These are phyloP conservation scores for Geranium incanum DNA, from an alignment of 441 rosid genomes.

Conservation along the genomic window DNA sequence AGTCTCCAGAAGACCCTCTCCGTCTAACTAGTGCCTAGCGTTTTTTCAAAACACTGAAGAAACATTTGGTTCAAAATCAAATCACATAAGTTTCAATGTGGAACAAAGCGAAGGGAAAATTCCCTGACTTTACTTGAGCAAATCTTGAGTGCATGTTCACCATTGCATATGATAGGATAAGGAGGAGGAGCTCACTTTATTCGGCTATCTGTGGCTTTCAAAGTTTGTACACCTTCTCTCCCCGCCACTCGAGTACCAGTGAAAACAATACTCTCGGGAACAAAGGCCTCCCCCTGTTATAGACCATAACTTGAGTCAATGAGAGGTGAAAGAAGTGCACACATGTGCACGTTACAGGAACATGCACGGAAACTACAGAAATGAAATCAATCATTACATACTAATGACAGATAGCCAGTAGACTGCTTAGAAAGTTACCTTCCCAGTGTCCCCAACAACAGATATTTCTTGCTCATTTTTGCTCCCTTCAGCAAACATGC, in stretches of 20 bases:
- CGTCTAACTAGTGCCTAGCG: too few species aligned
- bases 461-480: constrained; percentile 91
- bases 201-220: constrained; percentile 61
- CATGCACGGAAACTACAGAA: not conserved
- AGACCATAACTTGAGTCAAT: constrained; percentile 9
- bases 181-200: constrained; percentile 43
- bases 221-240: constrained; percentile 57
- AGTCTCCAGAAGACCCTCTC: too few species aligned
- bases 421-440: constrained; percentile 31
- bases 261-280: constrained; percentile 72
- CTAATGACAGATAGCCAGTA: not conserved
- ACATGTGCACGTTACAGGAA: not conserved
- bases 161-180: constrained; percentile 3
- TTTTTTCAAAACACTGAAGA: too few species aligned
- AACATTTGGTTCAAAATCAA: not conserved
- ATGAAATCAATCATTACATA: not conserved
- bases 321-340: not conserved
- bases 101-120: not conserved
- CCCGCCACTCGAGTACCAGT: constrained; percentile 53
- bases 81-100: not conserved
- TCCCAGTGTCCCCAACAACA: constrained; percentile 69
- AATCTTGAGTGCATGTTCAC: not conserved
- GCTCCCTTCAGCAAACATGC: constrained; percentile 97
- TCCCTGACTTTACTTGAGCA: not conserved
- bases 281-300: constrained; percentile 80